These are phyloP conservation scores for Hibiscus syriacus DNA, from an alignment of 345 rosid species.

Conservation along the genomic window DNA sequence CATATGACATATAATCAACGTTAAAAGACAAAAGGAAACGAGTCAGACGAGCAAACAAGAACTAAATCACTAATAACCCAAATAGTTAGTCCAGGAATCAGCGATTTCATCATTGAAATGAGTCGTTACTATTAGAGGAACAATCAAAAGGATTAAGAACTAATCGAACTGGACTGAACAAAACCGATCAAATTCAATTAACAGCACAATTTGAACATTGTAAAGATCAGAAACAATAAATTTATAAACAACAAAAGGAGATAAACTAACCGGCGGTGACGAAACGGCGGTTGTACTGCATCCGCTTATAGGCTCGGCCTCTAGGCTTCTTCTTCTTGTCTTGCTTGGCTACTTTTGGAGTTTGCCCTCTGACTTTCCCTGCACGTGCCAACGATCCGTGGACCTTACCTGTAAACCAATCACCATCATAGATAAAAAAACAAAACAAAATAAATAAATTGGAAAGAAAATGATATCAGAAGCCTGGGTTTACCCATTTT, in stretches of 20 bases:
- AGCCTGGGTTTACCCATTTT: constrained; percentile 1
- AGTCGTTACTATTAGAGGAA: not conserved
- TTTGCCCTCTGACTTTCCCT: constrained; percentile 87
- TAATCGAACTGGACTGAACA: not conserved
- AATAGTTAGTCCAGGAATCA: not conserved
- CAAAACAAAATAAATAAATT: not conserved
- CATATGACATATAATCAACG: too few species aligned
- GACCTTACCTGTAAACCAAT: constrained; percentile 33
- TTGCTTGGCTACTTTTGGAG: constrained; percentile 82
- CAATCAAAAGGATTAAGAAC: not conserved
- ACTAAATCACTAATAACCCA: not conserved
- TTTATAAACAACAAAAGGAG: too few species aligned
- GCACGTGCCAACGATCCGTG: constrained; percentile 81
- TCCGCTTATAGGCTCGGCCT: constrained; percentile 78
- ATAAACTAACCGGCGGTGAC: constrained; percentile 48
- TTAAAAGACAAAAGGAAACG: not conserved
- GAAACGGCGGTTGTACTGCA: constrained; percentile 93
- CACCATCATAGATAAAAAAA: not conserved
- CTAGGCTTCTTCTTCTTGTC: constrained; percentile 95
- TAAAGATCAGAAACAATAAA: not conserved
- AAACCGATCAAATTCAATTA: not conserved
- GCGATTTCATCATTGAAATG: not conserved
- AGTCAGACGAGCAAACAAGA: not conserved
- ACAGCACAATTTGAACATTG: not conserved
- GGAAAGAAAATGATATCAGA: too few species aligned